These are phyloP conservation scores for Camellia sinensis DNA, from an alignment of 148 eudicot species.

Conservation along the genomic window DNA sequence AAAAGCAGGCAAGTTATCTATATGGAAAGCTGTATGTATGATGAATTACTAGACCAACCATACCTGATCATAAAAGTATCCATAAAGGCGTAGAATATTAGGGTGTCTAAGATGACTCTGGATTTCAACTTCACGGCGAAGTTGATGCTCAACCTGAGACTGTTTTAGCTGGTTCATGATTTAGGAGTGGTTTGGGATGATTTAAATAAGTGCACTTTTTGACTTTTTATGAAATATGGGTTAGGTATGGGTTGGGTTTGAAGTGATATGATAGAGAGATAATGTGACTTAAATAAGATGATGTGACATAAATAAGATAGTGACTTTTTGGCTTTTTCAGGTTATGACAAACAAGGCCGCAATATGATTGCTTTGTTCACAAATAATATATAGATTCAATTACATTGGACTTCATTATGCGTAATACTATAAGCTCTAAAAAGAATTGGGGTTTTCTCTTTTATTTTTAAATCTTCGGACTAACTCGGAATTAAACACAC, in stretches of 20 bases:
- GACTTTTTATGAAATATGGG: too few species aligned
- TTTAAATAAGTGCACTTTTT: too few species aligned
- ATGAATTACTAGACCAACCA: conserved; percentile 6
- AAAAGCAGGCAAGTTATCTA: background rate
- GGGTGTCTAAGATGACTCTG: conserved; percentile 98
- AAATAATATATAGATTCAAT: background rate
- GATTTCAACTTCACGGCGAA: conserved; percentile 93
- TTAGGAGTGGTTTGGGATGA: too few species aligned
- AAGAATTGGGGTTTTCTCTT: too few species aligned
- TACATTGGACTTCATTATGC: background rate
- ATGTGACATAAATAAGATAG: too few species aligned
- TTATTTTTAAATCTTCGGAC: too few species aligned
- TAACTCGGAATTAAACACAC: too few species aligned
- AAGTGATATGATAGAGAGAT: too few species aligned
- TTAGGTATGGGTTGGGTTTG: too few species aligned
- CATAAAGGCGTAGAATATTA: conserved; percentile 84
- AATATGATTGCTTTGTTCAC: conserved; percentile 85
- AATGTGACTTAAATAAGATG: too few species aligned
- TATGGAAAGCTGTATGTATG: background rate
- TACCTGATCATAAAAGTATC: conserved; percentile 96
- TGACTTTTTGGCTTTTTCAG: too few species aligned
- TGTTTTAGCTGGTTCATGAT: conserved; percentile 85
- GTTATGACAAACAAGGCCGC: too few species aligned
- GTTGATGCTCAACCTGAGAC: conserved; percentile 97
- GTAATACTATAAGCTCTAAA: background rate